Base-by-base conservation (phyloP, 2,329 filamentous ascomycete genomes). In the Rachicladosporium sp. region DNA sequence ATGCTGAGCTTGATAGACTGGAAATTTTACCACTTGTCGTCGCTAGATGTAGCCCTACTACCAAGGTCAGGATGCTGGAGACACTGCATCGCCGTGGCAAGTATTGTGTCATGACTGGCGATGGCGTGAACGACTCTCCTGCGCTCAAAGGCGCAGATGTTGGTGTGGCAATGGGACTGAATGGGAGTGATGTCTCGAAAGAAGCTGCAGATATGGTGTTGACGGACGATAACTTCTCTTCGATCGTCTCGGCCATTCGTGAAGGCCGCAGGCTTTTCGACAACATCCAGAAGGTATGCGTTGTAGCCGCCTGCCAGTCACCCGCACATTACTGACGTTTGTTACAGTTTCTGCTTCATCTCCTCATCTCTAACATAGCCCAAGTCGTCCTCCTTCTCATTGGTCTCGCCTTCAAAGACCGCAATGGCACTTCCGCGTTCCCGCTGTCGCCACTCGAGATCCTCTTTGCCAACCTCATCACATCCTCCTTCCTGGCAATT, bases 1-100 rank as follows among this genome's bases (percentile, higher is more conserved):
- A 68, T 35, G 57, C 58, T 5, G 56, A 65, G 37, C 57, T 69
- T 10, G 65, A 68, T 43, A 45, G 49, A 1, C 54, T 68, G 52
- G 51, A 60, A 7, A 54, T 49, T 4, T 48, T 68, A 2, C 66
- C 65, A 2, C 50, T 68, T 4, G 65, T 69, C 11, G 54, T 68
- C 30, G 66, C 66, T 33, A 56, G 66, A 31, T 68, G 65, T 45
- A 66, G 61, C 34, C 66, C 66, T 0, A 59, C 56, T 12, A 67
- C 66, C 10, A 69, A 68, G 44, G 62, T 67, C 33, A 62, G 66
- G 40, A 67, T 69, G 63, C 60, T 69, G 2, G 55, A 66, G 36
- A 58, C 63, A n/a, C 52, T 66, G 10, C 63, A 66, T 38, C 55
- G 62, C 31, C 56, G 62, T 29, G 57, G 57, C 37, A 56, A 55